Conservation (phyloP, 768 basidiomycete species). For the Lactifluus rugatus region DNA sequence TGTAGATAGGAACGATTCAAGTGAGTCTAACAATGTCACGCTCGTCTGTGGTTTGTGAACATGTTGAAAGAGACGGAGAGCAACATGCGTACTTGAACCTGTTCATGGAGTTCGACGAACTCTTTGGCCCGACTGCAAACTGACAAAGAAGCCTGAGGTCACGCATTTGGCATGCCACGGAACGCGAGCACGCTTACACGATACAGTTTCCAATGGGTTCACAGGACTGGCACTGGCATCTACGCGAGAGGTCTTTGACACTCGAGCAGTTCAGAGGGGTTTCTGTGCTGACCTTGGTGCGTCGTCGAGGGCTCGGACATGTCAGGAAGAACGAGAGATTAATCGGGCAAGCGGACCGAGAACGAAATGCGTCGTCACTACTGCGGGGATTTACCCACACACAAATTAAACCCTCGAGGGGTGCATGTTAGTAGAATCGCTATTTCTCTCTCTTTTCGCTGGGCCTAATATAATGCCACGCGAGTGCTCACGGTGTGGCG, state of each 20-base stretch:
- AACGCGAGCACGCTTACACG: background rate
- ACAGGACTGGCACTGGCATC: background rate
- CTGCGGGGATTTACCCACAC: too few relatives aligned
- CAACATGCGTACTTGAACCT: conserved; percentile 58
- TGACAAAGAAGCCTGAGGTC: conserved; percentile 14
- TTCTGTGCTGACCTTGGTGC: background rate
- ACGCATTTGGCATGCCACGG: background rate
- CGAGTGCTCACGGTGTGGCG: too few relatives aligned
- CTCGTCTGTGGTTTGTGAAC: conserved; percentile 52
- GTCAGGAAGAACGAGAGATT: too few relatives aligned
- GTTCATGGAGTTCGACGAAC: conserved; percentile 82
- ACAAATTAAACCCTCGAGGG: too few relatives aligned
- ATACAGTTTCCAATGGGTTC: background rate
- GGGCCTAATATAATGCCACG: too few relatives aligned
- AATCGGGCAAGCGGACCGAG: background rate
- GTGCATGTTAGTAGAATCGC: too few relatives aligned
- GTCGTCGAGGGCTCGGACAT: background rate
- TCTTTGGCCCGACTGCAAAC: conserved; percentile 42
- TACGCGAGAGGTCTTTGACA: background rate
- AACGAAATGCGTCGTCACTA: background rate
- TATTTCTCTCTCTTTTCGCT: too few relatives aligned
- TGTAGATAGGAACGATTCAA: conserved; percentile 86
- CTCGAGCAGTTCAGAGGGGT: background rate
- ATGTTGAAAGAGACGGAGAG: background rate
- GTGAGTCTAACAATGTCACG: conserved; percentile 70